A percentile compares a stretch with the other conserved stretches of the same genome.
phyloP scores from a whole-genome alignment of 2,329 filamentous ascomycete genomes.

The Leptographium lundbergii region DNA sequence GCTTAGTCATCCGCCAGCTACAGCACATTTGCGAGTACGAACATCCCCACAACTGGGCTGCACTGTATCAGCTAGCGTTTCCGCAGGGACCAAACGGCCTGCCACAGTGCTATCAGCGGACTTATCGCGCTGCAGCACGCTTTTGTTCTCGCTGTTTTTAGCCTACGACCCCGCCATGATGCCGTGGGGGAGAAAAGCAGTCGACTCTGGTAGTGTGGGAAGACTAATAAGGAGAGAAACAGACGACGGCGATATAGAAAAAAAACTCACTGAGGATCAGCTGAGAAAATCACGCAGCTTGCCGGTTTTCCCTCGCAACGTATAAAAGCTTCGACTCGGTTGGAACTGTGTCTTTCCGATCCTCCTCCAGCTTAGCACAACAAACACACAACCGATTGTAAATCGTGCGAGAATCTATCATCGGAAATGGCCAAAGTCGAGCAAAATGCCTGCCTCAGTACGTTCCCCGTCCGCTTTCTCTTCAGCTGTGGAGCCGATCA shows the following conservation, averaged over 20 bases:
- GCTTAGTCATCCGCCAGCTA: no score
- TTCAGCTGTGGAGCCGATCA: conserved; percentile 6
- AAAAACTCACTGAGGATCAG: background rate
- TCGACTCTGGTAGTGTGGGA: background rate
- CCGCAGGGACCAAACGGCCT: background rate
- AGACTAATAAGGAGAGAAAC: background rate
- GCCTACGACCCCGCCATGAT: background rate
- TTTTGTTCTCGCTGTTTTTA: conserved; percentile 1
- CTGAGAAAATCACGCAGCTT: conserved; percentile 3
- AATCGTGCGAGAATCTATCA: background rate
- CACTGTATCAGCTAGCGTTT: background rate
- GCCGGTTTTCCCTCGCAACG: background rate
- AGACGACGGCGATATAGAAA: background rate
- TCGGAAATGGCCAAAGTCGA: conserved; percentile 38
- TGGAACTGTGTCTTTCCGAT: background rate
- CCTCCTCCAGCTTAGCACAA: background rate
- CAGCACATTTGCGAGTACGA: no score
- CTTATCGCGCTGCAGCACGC: background rate
- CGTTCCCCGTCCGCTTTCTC: conserved; percentile 23
- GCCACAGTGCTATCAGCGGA: background rate
- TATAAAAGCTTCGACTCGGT: background rate
- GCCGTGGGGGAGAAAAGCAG: background rate
- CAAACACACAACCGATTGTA: background rate
- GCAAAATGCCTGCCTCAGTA: conserved; percentile 51
- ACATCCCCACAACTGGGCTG: no score